phyloP scores from a whole-genome alignment of 2,329 filamentous ascomycete species.

The Claviceps sp. region DNA sequence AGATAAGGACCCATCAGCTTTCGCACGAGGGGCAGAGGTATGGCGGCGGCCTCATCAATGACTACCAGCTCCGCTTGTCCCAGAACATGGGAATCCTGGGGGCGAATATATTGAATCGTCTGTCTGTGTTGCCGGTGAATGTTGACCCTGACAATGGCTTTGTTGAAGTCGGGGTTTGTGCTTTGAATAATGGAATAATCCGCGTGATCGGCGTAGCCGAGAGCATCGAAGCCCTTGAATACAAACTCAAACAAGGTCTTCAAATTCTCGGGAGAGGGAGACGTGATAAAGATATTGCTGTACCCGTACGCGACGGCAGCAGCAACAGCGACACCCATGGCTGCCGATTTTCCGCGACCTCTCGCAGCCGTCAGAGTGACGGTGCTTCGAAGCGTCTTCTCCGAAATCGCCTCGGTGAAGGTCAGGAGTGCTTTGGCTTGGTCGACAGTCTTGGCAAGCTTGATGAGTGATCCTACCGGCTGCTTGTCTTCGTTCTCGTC shows the following conservation, averaged over 20 bases:
- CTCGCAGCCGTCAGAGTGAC: constrained; percentile 86
- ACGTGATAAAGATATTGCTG: constrained; percentile 98
- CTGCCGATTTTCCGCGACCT: constrained; percentile 94
- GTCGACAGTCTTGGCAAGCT: constrained; percentile 78
- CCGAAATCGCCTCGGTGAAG: constrained; percentile 89
- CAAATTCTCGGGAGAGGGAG: constrained; percentile 92
- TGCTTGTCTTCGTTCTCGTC: constrained; percentile 75
- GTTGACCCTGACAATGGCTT: constrained; percentile 94
- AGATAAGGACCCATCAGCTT: constrained; percentile 95
- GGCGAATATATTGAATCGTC: constrained; percentile 96
- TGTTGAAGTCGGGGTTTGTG: constrained; percentile 97
- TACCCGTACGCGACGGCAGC: constrained; percentile 93
- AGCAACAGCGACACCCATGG: constrained; percentile 84
- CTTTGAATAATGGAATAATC: constrained; percentile 98
- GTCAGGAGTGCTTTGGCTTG: constrained; percentile 95
- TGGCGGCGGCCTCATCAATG: constrained; percentile 94
- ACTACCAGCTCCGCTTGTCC: constrained; percentile 92
- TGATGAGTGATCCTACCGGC: constrained; percentile 72
- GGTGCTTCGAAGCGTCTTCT: constrained; percentile 89
- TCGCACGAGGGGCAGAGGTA: constrained; percentile 79
- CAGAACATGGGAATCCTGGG: constrained; percentile 86
- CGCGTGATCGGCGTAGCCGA: constrained; percentile 86
- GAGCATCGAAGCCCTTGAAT: constrained; percentile 93
- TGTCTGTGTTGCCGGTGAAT: constrained; percentile 89
- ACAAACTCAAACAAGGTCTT: constrained; percentile 98